Base-by-base conservation (phyloP, 139 green algal genomes). In the Coelastrella sp. region DNA sequence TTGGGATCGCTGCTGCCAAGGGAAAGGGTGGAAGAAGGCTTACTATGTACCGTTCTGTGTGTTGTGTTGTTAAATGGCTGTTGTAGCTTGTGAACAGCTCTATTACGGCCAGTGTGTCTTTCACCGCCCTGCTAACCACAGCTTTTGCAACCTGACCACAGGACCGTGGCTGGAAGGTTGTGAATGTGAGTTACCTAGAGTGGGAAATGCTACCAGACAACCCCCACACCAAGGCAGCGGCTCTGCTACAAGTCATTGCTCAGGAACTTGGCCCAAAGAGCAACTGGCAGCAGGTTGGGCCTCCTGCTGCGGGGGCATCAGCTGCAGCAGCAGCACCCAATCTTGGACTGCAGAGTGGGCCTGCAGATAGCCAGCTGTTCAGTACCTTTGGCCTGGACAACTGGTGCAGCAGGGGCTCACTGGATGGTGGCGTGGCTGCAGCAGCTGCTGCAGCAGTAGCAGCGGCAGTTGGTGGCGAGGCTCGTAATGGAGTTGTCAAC, bases 151-250 rank as follows among this genome's bases (percentile, higher is more conserved):
- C 35, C 35, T 49, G 19, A 49, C 35, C 14, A 58, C 73, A 90
- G 85, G 85, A 93, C 78, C 88, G 91, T 79, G 91, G 91, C 56
- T 93, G 91, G 91, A 84, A 74, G 78, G 91, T 93, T 7, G 70
- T 92, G 12, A 91, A 93, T 56, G 68, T 93, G 58, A 72, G 88
- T 14, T 93, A 89, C 61, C n/a, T 66, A 1, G 91, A 93, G 11
- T 93, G 91, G 91, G 91, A 92, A 49, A 61, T 59, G 57, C 85
- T 84, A 6, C 85, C 74, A 49, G 74, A 90, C 12, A 27, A 75
- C 56, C 35, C 24, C 12, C 17, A 68, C 56, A 84, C 73, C 17
- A 80, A 68, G 72, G 73, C 85, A 74, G 56, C 73, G 20, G 85
- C 85, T 12, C 73, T 90, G 58, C 85, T 90, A 24, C 85, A 90